A percentile compares a stretch with the other conserved stretches of the same genome.
phyloP scores from a whole-genome alignment of 495 filamentous ascomycete genomes.

The Xylaria nigripes region DNA sequence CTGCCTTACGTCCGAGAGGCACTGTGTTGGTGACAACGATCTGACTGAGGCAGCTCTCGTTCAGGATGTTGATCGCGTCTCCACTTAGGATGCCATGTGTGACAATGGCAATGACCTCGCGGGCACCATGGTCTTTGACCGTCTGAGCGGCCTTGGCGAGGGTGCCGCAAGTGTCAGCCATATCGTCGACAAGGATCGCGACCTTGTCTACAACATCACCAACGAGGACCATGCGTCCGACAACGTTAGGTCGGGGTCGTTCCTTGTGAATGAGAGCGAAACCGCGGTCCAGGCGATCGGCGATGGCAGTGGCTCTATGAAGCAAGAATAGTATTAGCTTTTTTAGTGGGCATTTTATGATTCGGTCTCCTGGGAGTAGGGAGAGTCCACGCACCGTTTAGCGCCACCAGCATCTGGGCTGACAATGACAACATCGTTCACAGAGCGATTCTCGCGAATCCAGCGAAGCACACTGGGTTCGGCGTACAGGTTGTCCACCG shows the following conservation, averaged over 20 bases:
- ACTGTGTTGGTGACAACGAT: slow-evolving; percentile 98
- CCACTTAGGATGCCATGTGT: slow-evolving; percentile 93
- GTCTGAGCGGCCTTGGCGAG: slow-evolving; percentile 75
- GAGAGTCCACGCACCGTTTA: slow-evolving; percentile 60
- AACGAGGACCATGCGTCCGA: slow-evolving; percentile 86
- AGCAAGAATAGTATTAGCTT: neutral
- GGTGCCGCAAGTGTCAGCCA: slow-evolving; percentile 88
- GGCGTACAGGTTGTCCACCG: slow-evolving; percentile 94
- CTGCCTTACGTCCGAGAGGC: slow-evolving; percentile 68
- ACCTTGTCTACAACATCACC: slow-evolving; percentile 54
- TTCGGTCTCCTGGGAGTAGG: neutral
- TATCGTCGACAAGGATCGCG: slow-evolving; percentile 75
- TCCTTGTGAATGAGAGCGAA: slow-evolving; percentile 99
- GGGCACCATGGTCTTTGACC: slow-evolving; percentile 81
- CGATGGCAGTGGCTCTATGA: slow-evolving; percentile 81
- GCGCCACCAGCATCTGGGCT: slow-evolving; percentile 95
- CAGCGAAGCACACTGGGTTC: slow-evolving; percentile 87
- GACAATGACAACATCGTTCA: slow-evolving; percentile 85
- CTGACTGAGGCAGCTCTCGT: slow-evolving; percentile 66
- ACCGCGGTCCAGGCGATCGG: slow-evolving; percentile 84
- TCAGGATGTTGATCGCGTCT: slow-evolving; percentile 83
- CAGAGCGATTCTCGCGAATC: slow-evolving; percentile 78
- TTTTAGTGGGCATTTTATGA: neutral
- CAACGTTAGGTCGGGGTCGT: slow-evolving; percentile 88
- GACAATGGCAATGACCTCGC: slow-evolving; percentile 85